Percentiles rank a stretch among this genome's conserved stretches.
Conservation (phyloP, 208 protist species). For the Novymonas esmeraldas region DNA sequence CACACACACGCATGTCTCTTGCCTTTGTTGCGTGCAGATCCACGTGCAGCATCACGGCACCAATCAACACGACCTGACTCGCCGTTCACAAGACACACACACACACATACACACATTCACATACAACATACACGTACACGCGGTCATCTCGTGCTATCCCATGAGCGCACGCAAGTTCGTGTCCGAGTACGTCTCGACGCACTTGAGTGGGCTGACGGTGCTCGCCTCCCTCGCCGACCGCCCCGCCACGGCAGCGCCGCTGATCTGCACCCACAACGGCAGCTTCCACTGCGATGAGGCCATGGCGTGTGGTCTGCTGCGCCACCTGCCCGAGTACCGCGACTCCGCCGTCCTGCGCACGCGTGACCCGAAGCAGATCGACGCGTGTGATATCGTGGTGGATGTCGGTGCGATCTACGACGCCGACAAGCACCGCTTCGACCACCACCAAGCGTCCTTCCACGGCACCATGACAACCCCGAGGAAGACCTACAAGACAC, state of each 20-base stretch:
- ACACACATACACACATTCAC: too few species aligned
- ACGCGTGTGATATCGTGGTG: constrained; percentile 85
- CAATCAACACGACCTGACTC: too few species aligned
- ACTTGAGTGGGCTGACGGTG: constrained; percentile 59
- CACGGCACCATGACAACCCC: constrained; percentile 85
- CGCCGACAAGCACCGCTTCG: constrained; percentile 75
- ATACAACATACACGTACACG: too few species aligned
- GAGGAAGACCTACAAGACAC: constrained; percentile 75
- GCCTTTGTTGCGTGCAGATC: too few species aligned
- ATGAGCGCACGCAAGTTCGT: constrained; percentile 50
- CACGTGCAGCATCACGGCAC: too few species aligned
- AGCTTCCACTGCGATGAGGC: constrained; percentile 97
- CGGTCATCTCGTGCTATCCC: neutral
- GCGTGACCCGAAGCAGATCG: constrained; percentile 79
- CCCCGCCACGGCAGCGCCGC: constrained; percentile 15
- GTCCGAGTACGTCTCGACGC: constrained; percentile 64
- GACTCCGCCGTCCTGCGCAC: constrained; percentile 80
- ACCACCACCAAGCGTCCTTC: constrained; percentile 96
- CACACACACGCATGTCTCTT: neutral
- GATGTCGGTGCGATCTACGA: constrained; percentile 97
- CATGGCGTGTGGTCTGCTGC: constrained; percentile 91
- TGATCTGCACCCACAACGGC: constrained; percentile 94
- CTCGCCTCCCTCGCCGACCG: constrained; percentile 35
- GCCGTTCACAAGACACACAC: neutral
- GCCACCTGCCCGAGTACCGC: constrained; percentile 62